A percentile compares a stretch with the other conserved stretches of the same genome.
Evolutionary conservation across 1,284 basidiomycete genomes (phyloP).

Genomic region (Boletellus dicymbophilus): DNA sequence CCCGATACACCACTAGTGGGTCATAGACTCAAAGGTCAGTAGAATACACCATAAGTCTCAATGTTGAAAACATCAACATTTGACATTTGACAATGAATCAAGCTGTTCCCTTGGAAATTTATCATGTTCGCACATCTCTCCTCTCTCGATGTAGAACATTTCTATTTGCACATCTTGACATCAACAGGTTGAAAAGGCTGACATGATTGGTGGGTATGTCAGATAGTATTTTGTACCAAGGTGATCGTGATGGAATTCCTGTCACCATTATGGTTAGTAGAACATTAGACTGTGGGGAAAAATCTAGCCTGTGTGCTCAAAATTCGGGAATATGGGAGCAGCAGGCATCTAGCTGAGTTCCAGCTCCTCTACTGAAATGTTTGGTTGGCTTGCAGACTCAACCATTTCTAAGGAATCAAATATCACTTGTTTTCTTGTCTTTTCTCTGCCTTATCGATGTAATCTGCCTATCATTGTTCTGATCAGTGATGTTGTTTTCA

Average conservation of each 20-base stretch:
- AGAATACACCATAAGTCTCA: background rate
- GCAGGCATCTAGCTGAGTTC: too few relatives aligned
- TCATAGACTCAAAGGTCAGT: background rate
- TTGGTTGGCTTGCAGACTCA: too few relatives aligned
- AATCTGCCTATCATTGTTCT: too few relatives aligned
- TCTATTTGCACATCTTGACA: constrained; percentile 82
- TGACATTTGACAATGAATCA: constrained; percentile 66
- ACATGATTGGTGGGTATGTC: constrained; percentile 60
- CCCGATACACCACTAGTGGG: constrained; percentile 20
- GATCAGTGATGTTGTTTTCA: too few relatives aligned
- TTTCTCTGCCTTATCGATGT: too few relatives aligned
- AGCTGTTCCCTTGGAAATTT: constrained; percentile 68
- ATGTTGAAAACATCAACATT: constrained; percentile 46
- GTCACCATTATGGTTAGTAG: background rate
- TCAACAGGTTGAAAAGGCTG: constrained; percentile 79
- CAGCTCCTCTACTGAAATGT: too few relatives aligned
- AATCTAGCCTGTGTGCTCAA: too few relatives aligned
- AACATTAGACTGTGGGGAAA: background rate
- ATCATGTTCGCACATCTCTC: constrained; percentile 65
- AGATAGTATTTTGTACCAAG: constrained; percentile 53
- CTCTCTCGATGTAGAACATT: constrained; percentile 76
- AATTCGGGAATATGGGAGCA: too few relatives aligned
- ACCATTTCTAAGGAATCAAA: background rate
- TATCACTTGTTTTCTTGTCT: background rate
- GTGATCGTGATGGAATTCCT: constrained; percentile 26